Percentiles rank a stretch among this genome's conserved stretches.
These are phyloP conservation scores for Coniochaeta sp. DNA, from an alignment of 2,329 filamentous ascomycete species.

Conservation along the genomic window DNA sequence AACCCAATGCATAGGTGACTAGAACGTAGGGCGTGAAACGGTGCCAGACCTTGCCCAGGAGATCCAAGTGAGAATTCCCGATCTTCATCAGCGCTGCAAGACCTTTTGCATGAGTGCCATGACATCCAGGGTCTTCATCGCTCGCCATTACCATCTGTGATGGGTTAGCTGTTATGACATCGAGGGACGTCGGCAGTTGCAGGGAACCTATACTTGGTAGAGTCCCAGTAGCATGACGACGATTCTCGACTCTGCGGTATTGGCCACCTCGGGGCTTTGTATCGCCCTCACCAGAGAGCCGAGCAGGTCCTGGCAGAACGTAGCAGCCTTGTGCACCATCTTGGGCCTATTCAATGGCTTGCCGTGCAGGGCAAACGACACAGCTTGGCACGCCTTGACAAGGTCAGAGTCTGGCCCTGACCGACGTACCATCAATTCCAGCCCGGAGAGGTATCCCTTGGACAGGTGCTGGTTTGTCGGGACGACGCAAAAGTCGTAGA, in stretches of 20 bases:
- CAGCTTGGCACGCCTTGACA: constrained; percentile 12
- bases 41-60: not conserved
- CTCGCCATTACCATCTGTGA: not conserved
- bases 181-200: not conserved
- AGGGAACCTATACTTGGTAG: not conserved
- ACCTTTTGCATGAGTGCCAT: constrained; percentile 3
- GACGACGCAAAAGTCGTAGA: constrained; percentile 15
- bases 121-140: constrained; percentile 3
- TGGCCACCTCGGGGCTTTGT: not conserved
- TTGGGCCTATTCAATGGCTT: constrained; percentile 10
- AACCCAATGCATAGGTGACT: not conserved
- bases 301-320: not conserved
- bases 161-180: not conserved
- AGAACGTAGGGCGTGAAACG: not conserved
- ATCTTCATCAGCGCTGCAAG: not conserved
- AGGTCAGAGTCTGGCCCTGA: constrained; percentile 12
- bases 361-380: constrained; percentile 12
- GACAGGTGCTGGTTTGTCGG: constrained; percentile 11
- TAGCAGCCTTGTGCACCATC: not conserved
- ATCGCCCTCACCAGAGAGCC: not conserved
- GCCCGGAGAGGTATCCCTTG: constrained; percentile 10
- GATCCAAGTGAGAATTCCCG: not conserved
- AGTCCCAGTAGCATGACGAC: not conserved
- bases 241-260: not conserved
- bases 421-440: constrained; percentile 9